Conservation (phyloP, 2,329 filamentous ascomycete genomes). For the Chrysoporthe cubensis region DNA sequence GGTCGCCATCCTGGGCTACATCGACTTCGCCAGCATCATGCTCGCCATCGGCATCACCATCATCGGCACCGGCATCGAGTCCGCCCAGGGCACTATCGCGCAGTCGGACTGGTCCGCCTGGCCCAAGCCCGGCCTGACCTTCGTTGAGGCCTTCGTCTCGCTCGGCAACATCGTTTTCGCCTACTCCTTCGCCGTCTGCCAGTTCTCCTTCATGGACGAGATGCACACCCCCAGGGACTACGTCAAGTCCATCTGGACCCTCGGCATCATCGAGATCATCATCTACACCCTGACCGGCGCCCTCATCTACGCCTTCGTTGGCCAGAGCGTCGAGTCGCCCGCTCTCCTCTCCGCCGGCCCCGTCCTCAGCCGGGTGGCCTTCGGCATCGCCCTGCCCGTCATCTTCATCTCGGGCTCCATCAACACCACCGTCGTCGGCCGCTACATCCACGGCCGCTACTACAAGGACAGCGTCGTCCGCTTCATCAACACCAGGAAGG, state of each 20-base stretch:
- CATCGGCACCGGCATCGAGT: conserved; percentile 61
- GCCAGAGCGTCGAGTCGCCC: conserved; percentile 64
- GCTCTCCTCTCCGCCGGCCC: conserved; percentile 68
- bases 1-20: conserved; percentile 53
- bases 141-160: conserved; percentile 62
- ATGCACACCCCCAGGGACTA: conserved; percentile 55
- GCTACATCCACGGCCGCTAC: conserved; percentile 51
- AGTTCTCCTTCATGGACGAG: conserved; percentile 58
- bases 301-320: conserved; percentile 72
- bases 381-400: conserved; percentile 71
- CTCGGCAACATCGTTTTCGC: conserved; percentile 74
- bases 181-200: conserved; percentile 61
- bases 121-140: conserved; percentile 48
- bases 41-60: conserved; percentile 68
- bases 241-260: conserved; percentile 60
- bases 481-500: conserved; percentile 53
- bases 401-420: conserved; percentile 77
- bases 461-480: conserved; percentile 48
- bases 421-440: conserved; percentile 55
- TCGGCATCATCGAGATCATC: conserved; percentile 63
- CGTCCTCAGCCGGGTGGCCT: conserved; percentile 67
- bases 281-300: conserved; percentile 71
- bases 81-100: conserved; percentile 34
- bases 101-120: conserved; percentile 47
- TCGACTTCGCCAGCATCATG: conserved; percentile 65